Percentiles rank a stretch among this genome's conserved stretches.
Conservation (phyloP, 2,329 filamentous ascomycete genomes). For the Epichloe uncinata region DNA sequence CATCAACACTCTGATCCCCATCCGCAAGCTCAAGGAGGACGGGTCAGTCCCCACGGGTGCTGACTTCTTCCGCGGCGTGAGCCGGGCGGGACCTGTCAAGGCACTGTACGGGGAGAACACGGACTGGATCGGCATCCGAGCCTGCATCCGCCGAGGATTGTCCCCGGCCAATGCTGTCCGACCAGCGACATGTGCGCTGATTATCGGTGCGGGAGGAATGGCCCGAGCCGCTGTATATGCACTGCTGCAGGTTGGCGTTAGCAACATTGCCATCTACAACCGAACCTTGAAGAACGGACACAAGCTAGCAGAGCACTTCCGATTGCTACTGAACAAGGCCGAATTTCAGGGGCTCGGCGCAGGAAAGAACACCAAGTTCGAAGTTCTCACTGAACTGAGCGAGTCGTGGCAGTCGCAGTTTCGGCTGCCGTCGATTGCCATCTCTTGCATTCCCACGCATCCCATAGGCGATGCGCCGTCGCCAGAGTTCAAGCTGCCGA, state of each 20-base stretch:
- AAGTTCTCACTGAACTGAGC: conserved; percentile 43
- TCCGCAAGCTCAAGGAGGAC: conserved; percentile 45
- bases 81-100: conserved; percentile 50
- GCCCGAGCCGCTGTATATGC: conserved; percentile 66
- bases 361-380: conserved; percentile 33
- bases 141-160: conserved; percentile 57
- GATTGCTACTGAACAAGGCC: conserved; percentile 34
- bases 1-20: conserved; percentile 62
- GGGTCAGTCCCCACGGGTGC: conserved; percentile 43
- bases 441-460: conserved; percentile 64
- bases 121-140: conserved; percentile 68
- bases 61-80: conserved; percentile 36
- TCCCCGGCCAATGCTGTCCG: conserved; percentile 58
- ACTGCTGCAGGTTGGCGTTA: conserved; percentile 63
- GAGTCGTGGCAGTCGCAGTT: conserved; percentile 52
- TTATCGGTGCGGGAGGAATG: conserved; percentile 62
- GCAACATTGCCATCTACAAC: conserved; percentile 64
- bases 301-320: conserved; percentile 56
- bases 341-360: conserved; percentile 30
- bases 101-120: conserved; percentile 69
- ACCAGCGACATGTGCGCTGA: conserved; percentile 39
- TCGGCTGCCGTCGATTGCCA: conserved; percentile 56
- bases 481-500: conserved; percentile 56
- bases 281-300: conserved; percentile 54
- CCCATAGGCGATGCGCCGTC: conserved; percentile 48